Conservation (phyloP, 2,329 filamentous ascomycete genomes). For the Fusarium buharicum region DNA sequence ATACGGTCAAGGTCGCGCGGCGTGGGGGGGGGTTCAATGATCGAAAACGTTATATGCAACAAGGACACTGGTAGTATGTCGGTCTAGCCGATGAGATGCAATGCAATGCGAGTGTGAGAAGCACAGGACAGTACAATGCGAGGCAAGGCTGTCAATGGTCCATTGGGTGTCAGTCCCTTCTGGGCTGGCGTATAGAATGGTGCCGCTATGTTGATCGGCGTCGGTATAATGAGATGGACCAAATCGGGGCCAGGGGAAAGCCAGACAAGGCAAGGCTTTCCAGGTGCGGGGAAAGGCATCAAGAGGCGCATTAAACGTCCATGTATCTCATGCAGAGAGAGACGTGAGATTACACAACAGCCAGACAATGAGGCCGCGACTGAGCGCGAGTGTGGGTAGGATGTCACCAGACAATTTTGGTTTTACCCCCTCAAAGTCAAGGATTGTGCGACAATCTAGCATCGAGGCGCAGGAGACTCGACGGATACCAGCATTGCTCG, state of each 20-base stretch:
- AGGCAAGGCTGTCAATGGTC: slow-evolving; percentile 34
- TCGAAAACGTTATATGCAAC: slow-evolving; percentile 33
- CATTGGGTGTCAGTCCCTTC: slow-evolving; percentile 33
- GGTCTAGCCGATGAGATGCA: slow-evolving; percentile 25
- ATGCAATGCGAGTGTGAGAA: slow-evolving; percentile 27
- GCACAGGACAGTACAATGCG: slow-evolving; percentile 26
- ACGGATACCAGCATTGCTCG: slow-evolving; percentile 18
- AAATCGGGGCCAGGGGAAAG: slow-evolving; percentile 24
- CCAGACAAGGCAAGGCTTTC: slow-evolving; percentile 22
- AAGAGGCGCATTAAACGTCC: slow-evolving; percentile 15
- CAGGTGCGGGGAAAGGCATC: slow-evolving; percentile 41
- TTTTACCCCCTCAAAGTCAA: slow-evolving; percentile 10
- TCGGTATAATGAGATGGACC: slow-evolving; percentile 23
- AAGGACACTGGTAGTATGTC: slow-evolving; percentile 23
- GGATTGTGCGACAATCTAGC: slow-evolving; percentile 28
- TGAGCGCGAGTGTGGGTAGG: slow-evolving; percentile 36
- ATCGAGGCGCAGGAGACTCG: slow-evolving; percentile 11
- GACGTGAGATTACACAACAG: slow-evolving; percentile 43
- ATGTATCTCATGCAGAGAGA: slow-evolving; percentile 29
- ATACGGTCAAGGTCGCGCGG: slow-evolving; percentile 26
- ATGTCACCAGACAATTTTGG: slow-evolving; percentile 25
- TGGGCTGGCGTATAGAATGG: slow-evolving; percentile 18
- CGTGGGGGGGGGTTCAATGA: slow-evolving; percentile 34
- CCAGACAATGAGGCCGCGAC: slow-evolving; percentile 27
- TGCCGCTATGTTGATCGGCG: slow-evolving; percentile 38